Base-by-base conservation (phyloP, 306 rosid species). In the Quillaja saponaria region DNA sequence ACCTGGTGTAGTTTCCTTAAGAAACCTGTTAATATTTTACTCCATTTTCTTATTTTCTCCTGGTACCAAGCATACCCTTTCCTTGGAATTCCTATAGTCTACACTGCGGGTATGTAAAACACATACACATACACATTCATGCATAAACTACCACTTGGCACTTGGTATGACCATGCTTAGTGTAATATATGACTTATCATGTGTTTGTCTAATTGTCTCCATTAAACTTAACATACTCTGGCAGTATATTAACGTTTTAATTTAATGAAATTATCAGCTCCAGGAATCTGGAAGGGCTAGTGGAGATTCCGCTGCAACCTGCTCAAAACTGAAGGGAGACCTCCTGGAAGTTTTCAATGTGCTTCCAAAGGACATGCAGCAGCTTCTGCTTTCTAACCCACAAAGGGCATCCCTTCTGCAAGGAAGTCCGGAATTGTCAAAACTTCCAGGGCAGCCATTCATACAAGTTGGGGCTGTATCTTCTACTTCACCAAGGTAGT, bases 311-410 rank as follows among this genome's bases (percentile, higher is more conserved):
- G 35, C 28, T 8, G 71, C 74, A 64, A 75, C 80, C 59, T 74
- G 58, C 67, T 85, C 71, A 63, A 85, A 88, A 68, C 80, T 85
- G 31, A 82, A 35, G 58, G 76, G 84, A 21, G 92, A 88, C 76
- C 82, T 88, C 55, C 74, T 31, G 47, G 76, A 76, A 49, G 83
- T 88, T 78, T 88, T 82, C 68, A 67, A 71, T 34, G 78, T 80
- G 54, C 92, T 90, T 76, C 87, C 97, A 17, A 82, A 77, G 69
- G 97, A 90, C 71, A 69, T 82, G 95, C 97, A 90, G 61, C 90
- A 87, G 68, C 74, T 90, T 68, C 80, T 87, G 69, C 86, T 90
- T 73, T 71, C 85, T 35, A 84, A 90, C 75, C 95, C 92, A 49
- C 85, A 84, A 73, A 81, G 74, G 80, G 92, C 85, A 66, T 75